Conservation (phyloP, 441 rosid species). For the Erodium moschatum region DNA sequence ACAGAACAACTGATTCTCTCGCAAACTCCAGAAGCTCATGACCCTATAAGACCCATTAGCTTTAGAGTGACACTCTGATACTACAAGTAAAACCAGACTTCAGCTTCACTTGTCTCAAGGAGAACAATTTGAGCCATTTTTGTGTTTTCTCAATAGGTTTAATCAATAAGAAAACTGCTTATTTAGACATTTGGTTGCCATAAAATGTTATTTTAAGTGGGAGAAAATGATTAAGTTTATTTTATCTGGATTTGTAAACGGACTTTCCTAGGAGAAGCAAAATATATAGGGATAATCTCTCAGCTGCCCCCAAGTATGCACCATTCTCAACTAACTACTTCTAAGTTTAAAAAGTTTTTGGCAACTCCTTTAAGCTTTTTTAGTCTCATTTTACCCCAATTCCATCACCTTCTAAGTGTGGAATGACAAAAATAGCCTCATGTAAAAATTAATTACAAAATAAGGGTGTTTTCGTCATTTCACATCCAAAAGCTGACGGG, state of each 20-base stretch:
- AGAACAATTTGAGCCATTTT: background rate
- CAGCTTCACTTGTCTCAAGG: constrained; percentile 3
- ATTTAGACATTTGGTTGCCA: constrained; percentile 1
- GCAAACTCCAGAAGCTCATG: constrained; percentile 98
- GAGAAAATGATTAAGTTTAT: background rate
- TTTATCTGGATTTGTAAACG: background rate
- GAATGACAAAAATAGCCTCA: too few species aligned
- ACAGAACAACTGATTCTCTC: constrained; percentile 77
- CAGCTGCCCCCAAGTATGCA: too few species aligned
- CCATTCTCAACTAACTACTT: too few species aligned
- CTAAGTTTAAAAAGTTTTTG: too few species aligned
- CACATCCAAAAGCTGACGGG: too few species aligned
- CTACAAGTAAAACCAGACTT: constrained; percentile 12
- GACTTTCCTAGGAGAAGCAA: background rate
- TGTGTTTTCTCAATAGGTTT: background rate
- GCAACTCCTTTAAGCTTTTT: too few species aligned
- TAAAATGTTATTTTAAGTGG: background rate
- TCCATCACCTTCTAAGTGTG: too few species aligned
- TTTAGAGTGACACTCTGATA: constrained; percentile 24
- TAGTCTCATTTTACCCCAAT: too few species aligned
- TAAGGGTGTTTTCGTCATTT: too few species aligned
- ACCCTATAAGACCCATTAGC: constrained; percentile 53
- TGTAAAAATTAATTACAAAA: too few species aligned
- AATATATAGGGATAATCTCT: too few species aligned
- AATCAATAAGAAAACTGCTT: background rate